These are phyloP conservation scores for Diaporthe nobilis DNA, from an alignment of 2,329 filamentous ascomycete genomes.

Conservation along the genomic window DNA sequence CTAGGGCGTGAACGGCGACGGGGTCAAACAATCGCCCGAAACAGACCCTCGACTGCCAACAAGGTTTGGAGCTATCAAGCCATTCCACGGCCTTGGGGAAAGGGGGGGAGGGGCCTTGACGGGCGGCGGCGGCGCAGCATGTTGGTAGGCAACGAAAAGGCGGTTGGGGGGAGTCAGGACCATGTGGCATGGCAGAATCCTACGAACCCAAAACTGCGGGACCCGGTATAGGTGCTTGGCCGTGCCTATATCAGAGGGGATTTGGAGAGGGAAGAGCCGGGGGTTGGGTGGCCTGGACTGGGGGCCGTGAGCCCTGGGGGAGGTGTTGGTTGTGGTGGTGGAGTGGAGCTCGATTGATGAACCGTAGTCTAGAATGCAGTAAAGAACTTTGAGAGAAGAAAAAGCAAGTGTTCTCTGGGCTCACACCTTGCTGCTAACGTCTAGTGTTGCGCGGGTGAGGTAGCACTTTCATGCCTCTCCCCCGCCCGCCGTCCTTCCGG, in stretches of 20 bases:
- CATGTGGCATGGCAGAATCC: slow-evolving; percentile 31
- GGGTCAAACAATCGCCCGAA: slow-evolving; percentile 18
- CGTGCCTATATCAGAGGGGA: slow-evolving; percentile 1
- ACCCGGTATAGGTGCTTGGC: slow-evolving; percentile 25
- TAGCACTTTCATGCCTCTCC: slow-evolving; percentile 4
- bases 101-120: not conserved
- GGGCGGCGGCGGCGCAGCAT: not conserved
- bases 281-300: not conserved
- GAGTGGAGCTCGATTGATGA: slow-evolving; percentile 23
- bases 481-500: slow-evolving; percentile 17
- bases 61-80: slow-evolving; percentile 31
- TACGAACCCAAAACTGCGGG: slow-evolving; percentile 31
- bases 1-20: slow-evolving; percentile 13
- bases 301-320: not conserved
- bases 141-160: not conserved
- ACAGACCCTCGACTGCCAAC: slow-evolving; percentile 1
- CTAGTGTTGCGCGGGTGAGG: slow-evolving; percentile 22
- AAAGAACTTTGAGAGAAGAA: slow-evolving; percentile 15
- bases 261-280: not conserved
- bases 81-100: not conserved
- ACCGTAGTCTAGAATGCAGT: slow-evolving; percentile 26
- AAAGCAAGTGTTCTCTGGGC: slow-evolving; percentile 14
- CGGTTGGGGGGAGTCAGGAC: not conserved
- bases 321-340: not conserved
- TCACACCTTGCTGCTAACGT: slow-evolving; percentile 16